These are phyloP conservation scores for Beauveria sp. DNA, from an alignment of 2,329 filamentous ascomycete genomes.

Conservation along the genomic window DNA sequence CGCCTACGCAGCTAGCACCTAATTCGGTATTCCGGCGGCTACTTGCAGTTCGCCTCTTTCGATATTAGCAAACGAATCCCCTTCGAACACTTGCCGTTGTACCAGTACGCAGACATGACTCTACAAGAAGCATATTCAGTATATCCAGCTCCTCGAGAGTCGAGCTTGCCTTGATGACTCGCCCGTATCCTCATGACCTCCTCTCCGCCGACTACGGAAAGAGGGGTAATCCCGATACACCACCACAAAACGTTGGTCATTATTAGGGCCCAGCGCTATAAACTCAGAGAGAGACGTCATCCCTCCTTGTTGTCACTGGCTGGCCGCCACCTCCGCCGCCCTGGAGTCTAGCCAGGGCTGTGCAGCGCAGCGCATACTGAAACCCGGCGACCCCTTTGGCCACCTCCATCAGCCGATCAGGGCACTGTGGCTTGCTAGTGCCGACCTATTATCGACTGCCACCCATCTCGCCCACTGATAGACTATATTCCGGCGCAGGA, in stretches of 20 bases:
- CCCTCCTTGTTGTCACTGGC: neutral
- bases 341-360: neutral
- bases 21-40: neutral
- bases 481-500: neutral
- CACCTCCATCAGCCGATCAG: conserved; percentile 3
- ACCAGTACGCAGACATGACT: too few species aligned
- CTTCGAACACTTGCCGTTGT: too few species aligned
- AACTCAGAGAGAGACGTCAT: neutral
- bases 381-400: conserved; percentile 9
- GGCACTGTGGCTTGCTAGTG: conserved; percentile 4
- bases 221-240: neutral
- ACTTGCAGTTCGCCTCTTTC: neutral
- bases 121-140: too few species aligned
- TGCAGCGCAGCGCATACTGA: conserved; percentile 5
- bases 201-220: neutral
- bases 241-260: neutral
- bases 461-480: neutral
- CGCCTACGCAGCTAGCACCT: neutral
- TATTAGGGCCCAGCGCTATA: neutral
- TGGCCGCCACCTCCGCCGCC: neutral
- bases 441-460: neutral
- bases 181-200: conserved; percentile 1
- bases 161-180: neutral
- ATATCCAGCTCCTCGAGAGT: too few species aligned
- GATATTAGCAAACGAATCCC: too few species aligned